phyloP scores from a whole-genome alignment of 345 rosid genomes.

The Garcia nutans region DNA sequence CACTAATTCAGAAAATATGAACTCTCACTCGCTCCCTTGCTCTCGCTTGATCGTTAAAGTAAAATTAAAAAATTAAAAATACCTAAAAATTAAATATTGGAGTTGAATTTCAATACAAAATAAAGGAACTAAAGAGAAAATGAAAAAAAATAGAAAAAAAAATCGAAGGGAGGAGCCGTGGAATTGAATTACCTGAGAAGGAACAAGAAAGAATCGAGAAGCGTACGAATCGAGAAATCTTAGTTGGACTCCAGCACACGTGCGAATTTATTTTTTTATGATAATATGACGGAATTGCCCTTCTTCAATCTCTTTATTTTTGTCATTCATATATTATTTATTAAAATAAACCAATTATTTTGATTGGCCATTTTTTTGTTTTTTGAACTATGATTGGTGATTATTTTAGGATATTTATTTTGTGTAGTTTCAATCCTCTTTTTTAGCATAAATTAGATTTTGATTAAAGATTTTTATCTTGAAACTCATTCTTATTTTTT shows the following conservation, averaged over 20 bases:
- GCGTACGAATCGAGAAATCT: conserved; percentile 18
- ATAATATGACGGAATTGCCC: background rate
- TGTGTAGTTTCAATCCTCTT: too few species aligned
- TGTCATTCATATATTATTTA: too few species aligned
- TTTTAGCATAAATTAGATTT: too few species aligned
- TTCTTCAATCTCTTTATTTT: background rate
- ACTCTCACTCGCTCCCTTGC: background rate
- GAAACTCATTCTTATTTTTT: too few species aligned
- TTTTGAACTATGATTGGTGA: too few species aligned
- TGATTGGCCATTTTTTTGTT: too few species aligned
- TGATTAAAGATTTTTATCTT: too few species aligned
- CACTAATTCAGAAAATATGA: background rate
- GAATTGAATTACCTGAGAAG: conserved; percentile 1
- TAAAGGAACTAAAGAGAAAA: background rate
- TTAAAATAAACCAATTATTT: too few species aligned
- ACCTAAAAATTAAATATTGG: background rate
- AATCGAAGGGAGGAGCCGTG: background rate
- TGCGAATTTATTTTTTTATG: conserved; percentile 1
- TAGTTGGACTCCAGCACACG: background rate
- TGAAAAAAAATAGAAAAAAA: background rate
- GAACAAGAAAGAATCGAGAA: background rate
- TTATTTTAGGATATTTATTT: too few species aligned
- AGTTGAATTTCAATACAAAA: background rate
- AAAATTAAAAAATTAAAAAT: background rate
- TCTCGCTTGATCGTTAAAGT: background rate